phyloP scores from a whole-genome alignment of 352 stramenopile genomes.

The Phytophthora boehmeriae region DNA sequence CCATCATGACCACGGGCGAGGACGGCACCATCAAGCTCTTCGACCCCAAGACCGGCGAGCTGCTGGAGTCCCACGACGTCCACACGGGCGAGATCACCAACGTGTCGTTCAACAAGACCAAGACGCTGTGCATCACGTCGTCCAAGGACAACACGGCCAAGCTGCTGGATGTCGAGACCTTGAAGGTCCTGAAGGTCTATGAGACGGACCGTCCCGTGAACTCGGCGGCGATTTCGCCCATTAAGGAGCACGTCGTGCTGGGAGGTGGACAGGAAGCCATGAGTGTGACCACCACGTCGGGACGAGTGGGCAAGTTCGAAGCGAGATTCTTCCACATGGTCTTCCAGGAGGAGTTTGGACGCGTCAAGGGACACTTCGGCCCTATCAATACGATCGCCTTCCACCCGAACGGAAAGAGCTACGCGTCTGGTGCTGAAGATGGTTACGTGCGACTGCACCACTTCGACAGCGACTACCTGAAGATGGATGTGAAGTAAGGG shows the following conservation, averaged over 20 bases:
- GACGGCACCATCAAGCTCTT: constrained; percentile 86
- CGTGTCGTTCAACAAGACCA: constrained; percentile 95
- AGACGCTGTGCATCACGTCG: constrained; percentile 97
- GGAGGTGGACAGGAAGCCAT: constrained; percentile 99
- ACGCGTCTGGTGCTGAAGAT: constrained; percentile 98
- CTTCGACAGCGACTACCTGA: constrained; percentile 98
- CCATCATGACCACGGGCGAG: constrained; percentile 86
- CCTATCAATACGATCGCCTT: constrained; percentile 99
- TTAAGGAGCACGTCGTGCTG: constrained; percentile 96
- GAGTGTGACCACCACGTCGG: constrained; percentile 96
- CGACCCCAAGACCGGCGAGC: constrained; percentile 68
- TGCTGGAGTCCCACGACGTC: constrained; percentile 83
- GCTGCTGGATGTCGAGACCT: constrained; percentile 94
- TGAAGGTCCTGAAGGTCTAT: constrained; percentile 98
- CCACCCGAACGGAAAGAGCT: constrained; percentile 98
- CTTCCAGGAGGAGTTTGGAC: constrained; percentile 98
- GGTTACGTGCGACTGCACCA: constrained; percentile 98
- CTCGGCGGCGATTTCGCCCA: constrained; percentile 97
- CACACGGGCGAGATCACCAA: constrained; percentile 98
- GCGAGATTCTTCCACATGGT: constrained; percentile 99
- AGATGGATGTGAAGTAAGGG: constrained; percentile 49
- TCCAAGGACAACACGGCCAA: constrained; percentile 98
- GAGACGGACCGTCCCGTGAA: constrained; percentile 98
- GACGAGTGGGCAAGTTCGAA: constrained; percentile 94
- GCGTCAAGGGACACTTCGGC: constrained; percentile 99